Evolutionary conservation across 1,284 basidiomycete species (phyloP), one percentile per base, ranked within the genome.

Genomic region (Pseudozyma thailandica): DNA sequence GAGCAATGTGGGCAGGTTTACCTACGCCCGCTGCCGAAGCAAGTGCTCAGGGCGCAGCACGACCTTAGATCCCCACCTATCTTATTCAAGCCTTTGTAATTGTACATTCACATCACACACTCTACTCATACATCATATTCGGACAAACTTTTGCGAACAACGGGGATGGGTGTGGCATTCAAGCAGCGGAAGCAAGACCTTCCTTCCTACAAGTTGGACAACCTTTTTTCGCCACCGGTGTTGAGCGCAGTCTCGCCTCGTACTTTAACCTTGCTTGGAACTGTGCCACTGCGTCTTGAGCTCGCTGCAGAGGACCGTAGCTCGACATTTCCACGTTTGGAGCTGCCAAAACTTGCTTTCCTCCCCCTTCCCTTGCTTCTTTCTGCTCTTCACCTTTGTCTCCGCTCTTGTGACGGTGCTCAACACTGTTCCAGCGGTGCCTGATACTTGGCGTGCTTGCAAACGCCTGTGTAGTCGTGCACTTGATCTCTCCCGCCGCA

Each of bases 1-100:
- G 56, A n/a, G 61, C 74, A 0, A 74, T 69, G 62, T 79, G 77
- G 77, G 18, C 49, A 9, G 71, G 68, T 5, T 25, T 31, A 3
- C 47, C 58, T n/a, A 72, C 62, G 1, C 69, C 68, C 5, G 51
- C 51, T 20, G 66, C 51, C n/a, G 18, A 35, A 27, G 60, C 60
- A 13, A 53, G 41, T 45, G 50, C 50, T 0, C 30, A 58, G 25
- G 58, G 50, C 23, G 44, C 25, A 18, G 6, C 21, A 4, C 33
- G 31, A 7, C 49, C 55, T 2, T 66, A 31, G 38, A 30, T 16
- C 1, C n/a, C n/a, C n/a, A n/a, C n/a, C n/a, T n/a, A n/a, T n/a
- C n/a, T n/a, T n/a, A n/a, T n/a, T n/a, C n/a, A n/a, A n/a, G n/a
- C n/a, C n/a, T n/a, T n/a, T n/a, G n/a, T n/a, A n/a, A n/a, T n/a